phyloP scores from a whole-genome alignment of 257 asterid genomes.

The Capsicum baccatum region DNA sequence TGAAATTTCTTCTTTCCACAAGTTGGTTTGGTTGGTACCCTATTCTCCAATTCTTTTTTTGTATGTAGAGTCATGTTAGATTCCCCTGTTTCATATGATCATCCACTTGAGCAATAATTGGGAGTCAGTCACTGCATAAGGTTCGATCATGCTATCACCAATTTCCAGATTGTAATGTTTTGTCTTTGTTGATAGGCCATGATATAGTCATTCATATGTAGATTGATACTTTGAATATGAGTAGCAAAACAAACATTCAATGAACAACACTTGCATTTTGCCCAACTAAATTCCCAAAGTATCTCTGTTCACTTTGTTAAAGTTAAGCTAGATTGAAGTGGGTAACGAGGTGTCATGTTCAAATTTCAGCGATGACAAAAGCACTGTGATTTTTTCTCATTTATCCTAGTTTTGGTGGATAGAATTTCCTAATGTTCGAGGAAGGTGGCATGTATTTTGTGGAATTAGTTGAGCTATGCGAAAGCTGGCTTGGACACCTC shows the following conservation, averaged over 20 bases:
- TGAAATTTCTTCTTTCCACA: conserved; percentile 25
- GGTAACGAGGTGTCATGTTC: too few species aligned
- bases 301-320: conserved; percentile 20
- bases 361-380: too few species aligned
- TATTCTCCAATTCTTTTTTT: conserved; percentile 59
- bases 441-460: too few species aligned
- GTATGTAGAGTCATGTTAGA: conserved; percentile 64
- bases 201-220: conserved; percentile 26
- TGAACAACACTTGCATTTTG: conserved; percentile 22
- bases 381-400: too few species aligned
- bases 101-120: conserved; percentile 48
- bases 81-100: conserved; percentile 39
- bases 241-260: background rate
- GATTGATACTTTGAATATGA: background rate
- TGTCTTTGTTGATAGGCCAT: conserved; percentile 25
- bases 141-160: conserved; percentile 26
- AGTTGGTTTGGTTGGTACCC: conserved; percentile 32
- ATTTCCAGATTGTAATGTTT: conserved; percentile 29
- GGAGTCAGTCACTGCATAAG: conserved; percentile 34
- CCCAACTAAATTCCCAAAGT: background rate
- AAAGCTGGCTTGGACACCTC: too few species aligned
- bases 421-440: too few species aligned
- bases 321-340: background rate
- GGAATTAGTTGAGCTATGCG: too few species aligned
- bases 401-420: too few species aligned